A percentile compares a stretch with the other conserved stretches of the same genome.
Conservation (phyloP, 371 early-diverging fungal species). For the Cokeromyces recurvatus region DNA sequence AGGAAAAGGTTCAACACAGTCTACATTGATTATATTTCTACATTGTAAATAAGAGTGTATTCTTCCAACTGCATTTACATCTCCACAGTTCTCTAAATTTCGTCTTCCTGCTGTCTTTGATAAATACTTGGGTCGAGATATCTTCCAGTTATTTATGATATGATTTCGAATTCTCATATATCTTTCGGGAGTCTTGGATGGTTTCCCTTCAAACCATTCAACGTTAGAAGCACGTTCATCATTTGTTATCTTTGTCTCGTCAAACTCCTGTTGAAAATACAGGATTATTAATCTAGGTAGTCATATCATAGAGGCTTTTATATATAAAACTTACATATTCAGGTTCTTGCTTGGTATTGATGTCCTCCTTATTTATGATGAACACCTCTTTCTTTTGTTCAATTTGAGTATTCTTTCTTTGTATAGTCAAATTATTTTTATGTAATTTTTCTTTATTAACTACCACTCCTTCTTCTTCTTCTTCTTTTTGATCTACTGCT, state of each 20-base stretch:
- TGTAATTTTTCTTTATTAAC: too few relatives aligned
- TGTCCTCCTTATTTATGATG: too few relatives aligned
- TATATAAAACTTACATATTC: too few relatives aligned
- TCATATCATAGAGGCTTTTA: too few relatives aligned
- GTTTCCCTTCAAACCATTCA: slow-evolving; percentile 73
- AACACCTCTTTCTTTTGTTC: too few relatives aligned
- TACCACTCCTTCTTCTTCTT: too few relatives aligned
- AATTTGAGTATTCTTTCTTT: too few relatives aligned
- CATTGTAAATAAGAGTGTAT: slow-evolving; percentile 80
- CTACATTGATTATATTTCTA: slow-evolving; percentile 72
- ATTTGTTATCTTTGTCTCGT: slow-evolving; percentile 30
- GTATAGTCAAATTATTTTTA: too few relatives aligned
- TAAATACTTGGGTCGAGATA: slow-evolving; percentile 59
- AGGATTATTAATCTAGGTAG: too few relatives aligned
- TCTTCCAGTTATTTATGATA: slow-evolving; percentile 73
- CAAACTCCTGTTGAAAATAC: neutral
- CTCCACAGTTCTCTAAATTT: slow-evolving; percentile 59
- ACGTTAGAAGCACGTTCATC: slow-evolving; percentile 55
- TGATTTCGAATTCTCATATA: slow-evolving; percentile 82
- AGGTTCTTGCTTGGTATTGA: too few relatives aligned
- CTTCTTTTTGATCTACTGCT: too few relatives aligned
- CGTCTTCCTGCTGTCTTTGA: slow-evolving; percentile 39
- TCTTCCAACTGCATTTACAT: slow-evolving; percentile 86
- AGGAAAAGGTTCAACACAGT: slow-evolving; percentile 15
- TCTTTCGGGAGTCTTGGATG: slow-evolving; percentile 77